Base-by-base conservation (phyloP, 75 land plant genomes). In the Chamaecyparis obtusa region DNA sequence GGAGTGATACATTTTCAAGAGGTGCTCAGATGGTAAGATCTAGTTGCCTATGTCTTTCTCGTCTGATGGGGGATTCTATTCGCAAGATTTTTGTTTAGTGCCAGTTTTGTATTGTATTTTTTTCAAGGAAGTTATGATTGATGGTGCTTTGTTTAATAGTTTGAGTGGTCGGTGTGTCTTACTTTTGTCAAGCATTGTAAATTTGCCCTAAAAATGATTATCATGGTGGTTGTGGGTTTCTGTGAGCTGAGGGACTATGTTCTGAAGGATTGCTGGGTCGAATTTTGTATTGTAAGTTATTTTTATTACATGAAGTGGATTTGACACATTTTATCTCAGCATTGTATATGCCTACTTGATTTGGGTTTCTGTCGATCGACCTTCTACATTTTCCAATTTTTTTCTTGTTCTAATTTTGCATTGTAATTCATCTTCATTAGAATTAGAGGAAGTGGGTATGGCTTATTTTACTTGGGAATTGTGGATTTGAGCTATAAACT, bases 1-100 rank as follows among this genome's bases (percentile, higher is more conserved):
- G 95, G 95, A 94, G 81, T 90, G 96, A 21, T 94, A 95, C 91
- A 93, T 95, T 85, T 94, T 89, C 93, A 91, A 91, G 88, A 87
- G 96, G 15, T 89, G 96, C 48, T 86, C 91, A 44, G 96, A 95
- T 85, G 96, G 96, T 94, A 71, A 41, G n/a, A 3, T 2, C 67
- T 64, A 6, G 16, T 27, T 30, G 15, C 35, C 9, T 14, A 55
- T n/a, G 0, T 49, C 0, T n/a, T 48, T 36, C 17, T 48, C 3
- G 19, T 84, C 27, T 36, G 24, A 10, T 64, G 1, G 0, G 1
- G 9, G n/a, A 7, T 24, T 64, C 9, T 64, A 7, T 64, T 24
- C n/a, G 1, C 8, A 1, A 7, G 30, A 1, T 2, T 64, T 5
- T 1, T 21, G n/a, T n/a, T 8, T 64, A 1, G 69, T n/a, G 69